Evolutionary conservation across 2,329 filamentous ascomycete genomes (phyloP).

Genomic region (Pseudogymnoascus sp.): DNA sequence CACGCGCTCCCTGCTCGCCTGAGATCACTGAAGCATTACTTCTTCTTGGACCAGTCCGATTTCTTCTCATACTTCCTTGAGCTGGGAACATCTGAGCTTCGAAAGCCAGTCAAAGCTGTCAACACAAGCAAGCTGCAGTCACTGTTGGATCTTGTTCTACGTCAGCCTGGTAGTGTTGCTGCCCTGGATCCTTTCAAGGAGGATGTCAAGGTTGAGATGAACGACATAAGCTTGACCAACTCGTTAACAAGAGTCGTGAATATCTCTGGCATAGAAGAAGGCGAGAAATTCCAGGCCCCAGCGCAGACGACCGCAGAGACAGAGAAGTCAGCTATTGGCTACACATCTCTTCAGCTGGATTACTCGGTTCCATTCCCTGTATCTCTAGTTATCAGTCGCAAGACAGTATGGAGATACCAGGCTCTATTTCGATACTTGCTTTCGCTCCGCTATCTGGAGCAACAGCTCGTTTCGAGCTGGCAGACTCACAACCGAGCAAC

Average conservation of each 20-base stretch:
- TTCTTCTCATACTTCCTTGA: constrained; percentile 98
- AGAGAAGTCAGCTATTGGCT: constrained; percentile 81
- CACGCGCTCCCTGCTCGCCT: constrained; percentile 83
- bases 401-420: constrained; percentile 95
- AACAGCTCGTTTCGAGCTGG: constrained; percentile 80
- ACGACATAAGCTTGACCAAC: constrained; percentile 85
- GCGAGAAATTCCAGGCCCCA: constrained; percentile 70
- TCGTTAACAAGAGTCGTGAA: constrained; percentile 94
- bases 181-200: constrained; percentile 96
- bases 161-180: constrained; percentile 91
- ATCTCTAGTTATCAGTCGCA: constrained; percentile 88
- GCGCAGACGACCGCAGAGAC: constrained; percentile 60
- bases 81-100: constrained; percentile 78
- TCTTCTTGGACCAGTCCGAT: constrained; percentile 95
- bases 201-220: constrained; percentile 96
- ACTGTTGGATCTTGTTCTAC: constrained; percentile 86
- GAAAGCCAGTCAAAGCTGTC: constrained; percentile 79
- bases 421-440: constrained; percentile 90
- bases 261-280: constrained; percentile 89
- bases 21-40: constrained; percentile 93
- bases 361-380: constrained; percentile 92
- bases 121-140: constrained; percentile 93
- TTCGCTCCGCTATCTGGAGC: constrained; percentile 82
- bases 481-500: constrained; percentile 75
- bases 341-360: constrained; percentile 88